Evolutionary conservation across 2,329 filamentous ascomycete species (phyloP), one percentile per base, ranked within the genome.

Genomic region (Verticillium nubilum): DNA sequence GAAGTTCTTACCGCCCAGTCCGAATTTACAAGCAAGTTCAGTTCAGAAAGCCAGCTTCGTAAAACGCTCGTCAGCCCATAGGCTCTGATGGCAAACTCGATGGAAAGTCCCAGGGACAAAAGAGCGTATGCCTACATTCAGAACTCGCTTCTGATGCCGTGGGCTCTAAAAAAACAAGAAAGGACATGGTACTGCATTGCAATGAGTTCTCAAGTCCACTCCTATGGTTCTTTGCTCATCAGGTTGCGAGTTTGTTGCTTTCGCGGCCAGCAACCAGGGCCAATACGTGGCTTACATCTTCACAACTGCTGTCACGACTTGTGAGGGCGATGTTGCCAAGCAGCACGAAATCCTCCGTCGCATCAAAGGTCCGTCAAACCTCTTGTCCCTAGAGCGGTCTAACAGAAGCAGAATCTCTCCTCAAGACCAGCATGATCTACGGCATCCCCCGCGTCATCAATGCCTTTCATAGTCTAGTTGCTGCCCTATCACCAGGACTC

Each of bases 181-280:
- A 19, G 6, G 6, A 19, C 15, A 37, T 37, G 33, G 33, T 37
- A 37, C 15, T 37, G 33, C 4, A 37, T 37, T 17, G 33, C 33
- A 5, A 17, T 37, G n/a, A 37, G 33, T 15, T 33, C 2, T 33
- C 13, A 13, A 15, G 33, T 5, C 12, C 15, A 17, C 15, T 5
- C 15, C 2, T 37, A 5, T 17, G n/a, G n/a, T 6, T 5, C 15
- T 17, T 13, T 37, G 2, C 15, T 37, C 31, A 86, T 86, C 70
- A 92, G 13, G 25, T 10, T 29, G 62, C 61, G 2, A 60, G 57
- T 42, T 61, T 61, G 27, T 63, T 56, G 23, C 59, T 61, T 35
- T 23, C 64, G 47, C 53, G 62, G 12, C 63, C 35, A 17, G 28
- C 62, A 52, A 52, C 27, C 19, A 58, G 60, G n/a, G 12, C 64